Conservation (phyloP, 1,284 basidiomycete genomes). For the Trichosporon sp. region DNA sequence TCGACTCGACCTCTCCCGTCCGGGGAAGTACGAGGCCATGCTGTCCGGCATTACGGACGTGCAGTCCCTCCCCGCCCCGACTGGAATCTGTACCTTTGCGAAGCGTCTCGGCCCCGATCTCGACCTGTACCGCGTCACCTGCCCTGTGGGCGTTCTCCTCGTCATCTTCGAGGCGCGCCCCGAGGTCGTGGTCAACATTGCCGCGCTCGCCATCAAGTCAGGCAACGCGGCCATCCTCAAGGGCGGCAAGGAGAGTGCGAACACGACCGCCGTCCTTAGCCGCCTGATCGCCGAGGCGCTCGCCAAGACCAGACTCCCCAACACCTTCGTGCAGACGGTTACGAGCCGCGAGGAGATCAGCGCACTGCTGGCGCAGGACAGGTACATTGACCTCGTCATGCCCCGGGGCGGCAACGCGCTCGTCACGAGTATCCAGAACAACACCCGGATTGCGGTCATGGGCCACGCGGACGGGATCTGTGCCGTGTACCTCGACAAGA, state of each 20-base stretch:
- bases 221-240: conserved; percentile 94
- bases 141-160: conserved; percentile 91
- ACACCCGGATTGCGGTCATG: conserved; percentile 93
- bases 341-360: conserved; percentile 90
- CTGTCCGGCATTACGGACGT: conserved; percentile 85
- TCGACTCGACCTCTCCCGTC: conserved; percentile 74
- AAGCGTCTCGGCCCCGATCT: conserved; percentile 77
- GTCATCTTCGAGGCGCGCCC: conserved; percentile 98
- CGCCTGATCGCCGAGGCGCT: conserved; percentile 75
- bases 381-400: conserved; percentile 94
- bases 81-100: conserved; percentile 80
- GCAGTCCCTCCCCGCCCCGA: conserved; percentile 76
- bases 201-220: conserved; percentile 93
- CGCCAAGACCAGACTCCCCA: conserved; percentile 63
- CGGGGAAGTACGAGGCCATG: conserved; percentile 92
- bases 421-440: conserved; percentile 81
- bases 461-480: conserved; percentile 70
- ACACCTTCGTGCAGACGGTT: conserved; percentile 81
- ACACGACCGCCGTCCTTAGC: conserved; percentile 69
- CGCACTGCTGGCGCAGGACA: conserved; percentile 74
- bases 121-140: conserved; percentile 88
- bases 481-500: conserved; percentile 54
- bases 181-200: conserved; percentile 97
- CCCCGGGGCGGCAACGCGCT: conserved; percentile 90
- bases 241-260: conserved; percentile 87